These are phyloP conservation scores for Apiotrichum sp. DNA, from an alignment of 1,284 basidiomycete genomes.

Conservation along the genomic window DNA sequence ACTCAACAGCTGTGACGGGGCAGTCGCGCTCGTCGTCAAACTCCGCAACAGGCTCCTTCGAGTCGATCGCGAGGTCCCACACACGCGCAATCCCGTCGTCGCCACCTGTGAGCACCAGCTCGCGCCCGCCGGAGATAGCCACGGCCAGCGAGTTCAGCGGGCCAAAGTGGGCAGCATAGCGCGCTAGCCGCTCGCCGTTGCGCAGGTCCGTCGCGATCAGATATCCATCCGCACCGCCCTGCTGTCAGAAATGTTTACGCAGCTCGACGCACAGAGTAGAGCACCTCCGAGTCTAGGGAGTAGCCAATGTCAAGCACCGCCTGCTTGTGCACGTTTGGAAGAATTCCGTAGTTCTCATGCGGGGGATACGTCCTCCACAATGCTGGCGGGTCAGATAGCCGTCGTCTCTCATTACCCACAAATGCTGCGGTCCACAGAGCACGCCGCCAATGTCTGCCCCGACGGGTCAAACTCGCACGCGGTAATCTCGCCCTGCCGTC, in stretches of 20 bases:
- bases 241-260: background rate
- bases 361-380: slow-evolving; percentile 48
- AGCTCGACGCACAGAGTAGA: slow-evolving; percentile 37
- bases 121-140: slow-evolving; percentile 63
- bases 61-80: slow-evolving; percentile 75
- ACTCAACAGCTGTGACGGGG: slow-evolving; percentile 85
- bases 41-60: slow-evolving; percentile 67
- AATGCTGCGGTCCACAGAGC: slow-evolving; percentile 43
- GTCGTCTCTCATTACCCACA: slow-evolving; percentile 30
- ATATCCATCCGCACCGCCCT: slow-evolving; percentile 42
- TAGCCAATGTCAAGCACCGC: slow-evolving; percentile 47
- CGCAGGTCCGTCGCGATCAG: slow-evolving; percentile 42
- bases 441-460: slow-evolving; percentile 45
- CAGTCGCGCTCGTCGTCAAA: slow-evolving; percentile 67
- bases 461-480: slow-evolving; percentile 47
- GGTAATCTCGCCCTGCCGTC: slow-evolving; percentile 43
- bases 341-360: slow-evolving; percentile 46
- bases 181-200: slow-evolving; percentile 38
- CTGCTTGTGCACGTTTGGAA: slow-evolving; percentile 44
- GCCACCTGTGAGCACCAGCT: slow-evolving; percentile 73
- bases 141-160: slow-evolving; percentile 85
- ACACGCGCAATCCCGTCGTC: slow-evolving; percentile 84
- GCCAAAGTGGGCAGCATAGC: slow-evolving; percentile 63
- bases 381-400: slow-evolving; percentile 24
- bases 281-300: slow-evolving; percentile 42